phyloP scores from a whole-genome alignment of 179 eudicot species.

The Spergularia azorica region DNA sequence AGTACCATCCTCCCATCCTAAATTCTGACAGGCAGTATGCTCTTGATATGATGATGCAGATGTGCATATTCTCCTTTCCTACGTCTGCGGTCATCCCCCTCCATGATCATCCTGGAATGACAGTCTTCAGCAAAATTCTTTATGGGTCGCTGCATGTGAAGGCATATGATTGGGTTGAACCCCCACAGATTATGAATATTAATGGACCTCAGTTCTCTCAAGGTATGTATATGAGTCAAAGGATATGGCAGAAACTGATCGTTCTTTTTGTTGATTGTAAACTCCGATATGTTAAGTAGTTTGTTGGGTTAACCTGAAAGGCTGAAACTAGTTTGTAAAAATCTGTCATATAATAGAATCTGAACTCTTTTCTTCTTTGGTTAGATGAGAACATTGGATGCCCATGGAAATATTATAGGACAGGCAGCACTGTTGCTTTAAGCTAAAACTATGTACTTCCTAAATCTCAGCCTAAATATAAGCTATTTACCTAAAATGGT shows the following conservation, averaged over 20 bases:
- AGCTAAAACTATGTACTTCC: no score
- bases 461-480: no score
- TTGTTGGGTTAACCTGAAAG: background rate
- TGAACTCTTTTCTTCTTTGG: background rate
- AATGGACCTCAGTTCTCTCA: constrained; percentile 43
- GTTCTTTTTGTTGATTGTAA: background rate
- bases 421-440: no score
- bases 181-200: constrained; percentile 46
- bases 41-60: constrained; percentile 52
- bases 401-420: no score
- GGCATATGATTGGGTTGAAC: constrained; percentile 97
- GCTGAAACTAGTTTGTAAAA: background rate
- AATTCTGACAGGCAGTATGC: constrained; percentile 7
- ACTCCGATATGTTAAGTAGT: background rate
- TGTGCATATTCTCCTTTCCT: constrained; percentile 92
- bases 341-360: background rate
- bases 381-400: no score
- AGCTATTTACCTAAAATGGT: no score
- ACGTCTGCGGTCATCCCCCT: constrained; percentile 94
- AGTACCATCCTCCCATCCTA: background rate
- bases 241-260: background rate
- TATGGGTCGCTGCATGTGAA: constrained; percentile 97
- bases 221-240: constrained; percentile 42
- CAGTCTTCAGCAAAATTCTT: constrained; percentile 93
- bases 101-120: constrained; percentile 97